Percentiles rank a stretch among this genome's conserved stretches.
Evolutionary conservation across 2,329 filamentous ascomycete genomes (phyloP).

Genomic region (Fusarium sp.): DNA sequence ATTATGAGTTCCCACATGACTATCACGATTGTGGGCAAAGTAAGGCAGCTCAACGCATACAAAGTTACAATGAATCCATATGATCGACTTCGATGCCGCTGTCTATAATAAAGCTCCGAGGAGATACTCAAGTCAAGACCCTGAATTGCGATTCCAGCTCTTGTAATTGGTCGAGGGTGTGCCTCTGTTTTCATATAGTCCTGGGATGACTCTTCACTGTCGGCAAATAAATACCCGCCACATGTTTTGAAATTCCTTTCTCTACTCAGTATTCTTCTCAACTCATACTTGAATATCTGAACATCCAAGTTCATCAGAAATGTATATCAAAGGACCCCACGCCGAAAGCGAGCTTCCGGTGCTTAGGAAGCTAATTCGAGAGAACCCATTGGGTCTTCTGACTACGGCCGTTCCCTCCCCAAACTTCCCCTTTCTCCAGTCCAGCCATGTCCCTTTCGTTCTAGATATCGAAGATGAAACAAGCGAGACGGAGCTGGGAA

Average conservation of each 20-base stretch:
- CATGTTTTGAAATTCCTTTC: background rate
- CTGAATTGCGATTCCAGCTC: background rate
- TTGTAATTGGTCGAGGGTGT: background rate
- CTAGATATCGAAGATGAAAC: slow-evolving; percentile 59
- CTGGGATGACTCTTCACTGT: background rate
- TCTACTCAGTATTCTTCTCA: background rate
- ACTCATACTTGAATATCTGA: too few species aligned
- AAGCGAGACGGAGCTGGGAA: slow-evolving; percentile 51
- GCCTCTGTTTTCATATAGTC: background rate
- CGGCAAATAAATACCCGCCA: background rate
- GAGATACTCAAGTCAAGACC: background rate
- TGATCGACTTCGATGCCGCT: background rate
- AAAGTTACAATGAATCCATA: slow-evolving; percentile 20
- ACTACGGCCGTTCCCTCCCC: slow-evolving; percentile 67
- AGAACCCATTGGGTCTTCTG: slow-evolving; percentile 69
- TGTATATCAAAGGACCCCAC: slow-evolving; percentile 67
- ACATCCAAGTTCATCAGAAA: slow-evolving; percentile 40
- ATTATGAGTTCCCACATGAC: slow-evolving; percentile 12
- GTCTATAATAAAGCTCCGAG: background rate
- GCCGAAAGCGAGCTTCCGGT: slow-evolving; percentile 59
- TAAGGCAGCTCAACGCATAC: background rate
- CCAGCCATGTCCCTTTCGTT: slow-evolving; percentile 69
- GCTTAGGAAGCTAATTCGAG: slow-evolving; percentile 65
- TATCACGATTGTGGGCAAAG: slow-evolving; percentile 19
- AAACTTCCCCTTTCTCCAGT: slow-evolving; percentile 61